Evolutionary conservation across 208 protist species (phyloP), one percentile per base, ranked within the genome.

Genomic region (Acanthamoeba triangularis): DNA sequence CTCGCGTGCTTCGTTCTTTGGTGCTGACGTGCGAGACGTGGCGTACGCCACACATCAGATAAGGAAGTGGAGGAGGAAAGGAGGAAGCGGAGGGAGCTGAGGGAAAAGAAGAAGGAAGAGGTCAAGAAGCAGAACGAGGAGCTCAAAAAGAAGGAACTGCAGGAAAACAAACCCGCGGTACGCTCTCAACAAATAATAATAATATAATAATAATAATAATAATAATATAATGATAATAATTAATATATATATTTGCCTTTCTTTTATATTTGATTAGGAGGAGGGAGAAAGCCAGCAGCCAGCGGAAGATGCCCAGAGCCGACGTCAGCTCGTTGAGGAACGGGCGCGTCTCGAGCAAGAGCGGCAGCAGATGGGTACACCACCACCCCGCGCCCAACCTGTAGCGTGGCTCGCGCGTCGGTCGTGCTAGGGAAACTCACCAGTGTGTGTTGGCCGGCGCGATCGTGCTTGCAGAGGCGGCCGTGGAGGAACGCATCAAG

Each of bases 51-150:
- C n/a, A n/a, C n/a, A n/a, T n/a, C n/a, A 78, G 69, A 78, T 20
- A 90, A 90, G 80, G 54, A 90, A 90, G 49, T 90, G 25, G 80
- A 90, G 14, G 80, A 90, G 35, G 80, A 90, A 23, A 52, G 54
- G 37, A n/a, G 44, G 28, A 90, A 90, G 80, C 80, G 80, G 20
- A 52, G 25, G 35, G 80, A 90, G 41, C 80, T 90, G 11, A 49
- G 80, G 13, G 80, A 90, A 23, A 90, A 56, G 49, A 90, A 63
- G 35, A 90, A 90, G 35, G 80, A 90, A 59, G 54, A 63, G 54
- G 80, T 65, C 41, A 52, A 54, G 74, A 82, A 82, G 74, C 35
- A 37, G 28, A 82, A 82, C 74, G 44, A 82, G 74, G 44, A 82
- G 35, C 18, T n/a, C 28, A 82, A 82, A 37, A 54, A 82, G 28